phyloP scores from a whole-genome alignment of 2,329 filamentous ascomycete species.

The Byssochlamys sp. region DNA sequence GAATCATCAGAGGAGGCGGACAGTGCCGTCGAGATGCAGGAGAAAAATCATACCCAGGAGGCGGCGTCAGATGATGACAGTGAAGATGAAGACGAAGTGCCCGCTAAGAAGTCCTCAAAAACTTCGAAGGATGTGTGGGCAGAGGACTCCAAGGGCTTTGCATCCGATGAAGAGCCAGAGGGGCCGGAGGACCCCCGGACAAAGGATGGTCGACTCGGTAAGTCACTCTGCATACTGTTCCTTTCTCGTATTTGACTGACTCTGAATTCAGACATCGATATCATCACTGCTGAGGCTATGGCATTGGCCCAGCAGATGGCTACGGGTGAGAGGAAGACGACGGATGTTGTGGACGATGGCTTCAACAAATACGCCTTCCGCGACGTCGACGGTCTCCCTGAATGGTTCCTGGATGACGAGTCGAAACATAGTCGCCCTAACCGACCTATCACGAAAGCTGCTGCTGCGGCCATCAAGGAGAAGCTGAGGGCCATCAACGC shows the following conservation, averaged over 20 bases:
- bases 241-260: constrained; percentile 16
- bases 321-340: constrained; percentile 67
- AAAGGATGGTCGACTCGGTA: constrained; percentile 36
- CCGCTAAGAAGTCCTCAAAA: constrained; percentile 5
- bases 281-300: constrained; percentile 99
- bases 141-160: constrained; percentile 15
- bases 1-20: constrained; percentile 28
- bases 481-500: constrained; percentile 88
- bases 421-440: constrained; percentile 69
- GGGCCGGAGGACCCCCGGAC: constrained; percentile 30
- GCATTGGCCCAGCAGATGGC: constrained; percentile 87
- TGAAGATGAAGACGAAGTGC: neutral
- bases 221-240: constrained; percentile 13
- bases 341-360: constrained; percentile 76
- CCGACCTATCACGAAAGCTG: constrained; percentile 84
- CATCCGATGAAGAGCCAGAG: constrained; percentile 28
- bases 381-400: constrained; percentile 80
- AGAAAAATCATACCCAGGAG: constrained; percentile 14
- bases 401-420: constrained; percentile 98
- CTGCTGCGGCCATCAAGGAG: constrained; percentile 83
- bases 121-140: constrained; percentile 13
- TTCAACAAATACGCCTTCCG: constrained; percentile 91
- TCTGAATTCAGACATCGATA: constrained; percentile 66
- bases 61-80: constrained; percentile 4
- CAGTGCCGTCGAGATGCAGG: constrained; percentile 27